phyloP scores from a whole-genome alignment of 2,329 filamentous ascomycete genomes.

The Xylaria digitata region DNA sequence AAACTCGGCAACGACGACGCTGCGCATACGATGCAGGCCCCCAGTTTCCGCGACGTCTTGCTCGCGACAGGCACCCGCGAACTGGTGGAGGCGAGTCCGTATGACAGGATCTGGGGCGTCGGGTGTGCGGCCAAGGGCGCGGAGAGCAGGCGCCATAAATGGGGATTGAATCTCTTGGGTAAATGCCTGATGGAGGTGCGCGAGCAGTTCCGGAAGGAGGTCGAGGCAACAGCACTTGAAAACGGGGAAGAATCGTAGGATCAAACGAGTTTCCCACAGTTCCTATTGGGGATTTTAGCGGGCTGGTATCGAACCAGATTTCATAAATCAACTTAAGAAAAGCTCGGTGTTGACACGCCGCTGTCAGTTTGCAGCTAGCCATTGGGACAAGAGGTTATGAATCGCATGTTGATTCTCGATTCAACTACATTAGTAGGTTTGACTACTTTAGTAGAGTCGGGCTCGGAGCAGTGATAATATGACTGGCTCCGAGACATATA shows the following conservation, averaged over 20 bases:
- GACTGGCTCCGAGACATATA: constrained; percentile 28
- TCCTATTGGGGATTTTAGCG: no score
- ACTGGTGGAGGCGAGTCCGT: constrained; percentile 71
- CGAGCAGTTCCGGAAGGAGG: constrained; percentile 58
- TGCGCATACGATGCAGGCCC: constrained; percentile 48
- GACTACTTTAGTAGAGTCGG: constrained; percentile 19
- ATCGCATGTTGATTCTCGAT: constrained; percentile 1
- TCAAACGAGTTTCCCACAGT: no score
- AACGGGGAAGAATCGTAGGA: background rate
- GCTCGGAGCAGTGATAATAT: constrained; percentile 18
- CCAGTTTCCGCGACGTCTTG: constrained; percentile 60
- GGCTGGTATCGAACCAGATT: background rate
- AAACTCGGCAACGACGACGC: constrained; percentile 27
- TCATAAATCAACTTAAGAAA: no score
- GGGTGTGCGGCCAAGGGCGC: constrained; percentile 67
- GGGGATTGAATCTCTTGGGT: constrained; percentile 74
- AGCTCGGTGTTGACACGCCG: background rate
- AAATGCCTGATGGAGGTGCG: constrained; percentile 71
- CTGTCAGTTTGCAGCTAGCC: background rate
- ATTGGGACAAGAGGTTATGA: background rate
- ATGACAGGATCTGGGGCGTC: constrained; percentile 74
- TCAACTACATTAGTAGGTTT: constrained; percentile 22
- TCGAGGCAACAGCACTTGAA: constrained; percentile 18
- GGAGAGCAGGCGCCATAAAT: constrained; percentile 57
- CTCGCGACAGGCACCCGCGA: constrained; percentile 69